Evolutionary conservation across 805 yeast genomes (phyloP), one percentile per base, ranked within the genome.

Genomic region (Kazachstania kunashirensis): DNA sequence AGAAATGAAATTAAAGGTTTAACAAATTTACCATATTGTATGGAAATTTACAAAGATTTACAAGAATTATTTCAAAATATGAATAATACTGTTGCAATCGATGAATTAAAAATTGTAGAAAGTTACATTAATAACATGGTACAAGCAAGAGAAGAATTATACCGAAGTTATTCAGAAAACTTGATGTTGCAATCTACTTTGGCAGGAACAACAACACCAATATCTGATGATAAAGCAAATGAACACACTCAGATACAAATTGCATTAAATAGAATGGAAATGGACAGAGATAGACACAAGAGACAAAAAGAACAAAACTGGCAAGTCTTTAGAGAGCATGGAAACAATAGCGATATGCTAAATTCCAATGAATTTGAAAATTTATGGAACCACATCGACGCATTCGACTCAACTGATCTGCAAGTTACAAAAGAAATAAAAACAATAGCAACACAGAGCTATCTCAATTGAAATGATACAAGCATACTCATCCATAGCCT

Each of bases 241-340:
- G 20, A 7, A 11, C 31, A 8, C 6, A 19, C 33, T 4, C 24
- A 26, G 11, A 24, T 25, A 11, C 36, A 33, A 11, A 17, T 31
- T 2, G 75, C 83, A 13, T 54, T 85, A 13, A 69, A 74, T 25
- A 65, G 97, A 41, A 85, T 89, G 79, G 96, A 89, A 54, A 88
- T 80, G 43, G 97, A 89, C 55, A 66, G 98, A 47, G 98, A 89
- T 55, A 66, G 95, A 39, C 86, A 84, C 51, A 89, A 89, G 54
- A 70, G 83, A 45, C 72, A 81, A 11, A 85, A 88, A 48, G 96
- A 89, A 50, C 73, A 70, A 9, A 65, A 77, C 16, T 85, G 96
- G 95, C 70, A 77, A 8, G 75, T 42, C 2, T 38, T 39, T 6
- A 36, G 47, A 31, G 31, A 10, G 10, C 24, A 17, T 11, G 18